Base-by-base conservation (phyloP, 441 rosid genomes). In the Jatropha multifida region DNA sequence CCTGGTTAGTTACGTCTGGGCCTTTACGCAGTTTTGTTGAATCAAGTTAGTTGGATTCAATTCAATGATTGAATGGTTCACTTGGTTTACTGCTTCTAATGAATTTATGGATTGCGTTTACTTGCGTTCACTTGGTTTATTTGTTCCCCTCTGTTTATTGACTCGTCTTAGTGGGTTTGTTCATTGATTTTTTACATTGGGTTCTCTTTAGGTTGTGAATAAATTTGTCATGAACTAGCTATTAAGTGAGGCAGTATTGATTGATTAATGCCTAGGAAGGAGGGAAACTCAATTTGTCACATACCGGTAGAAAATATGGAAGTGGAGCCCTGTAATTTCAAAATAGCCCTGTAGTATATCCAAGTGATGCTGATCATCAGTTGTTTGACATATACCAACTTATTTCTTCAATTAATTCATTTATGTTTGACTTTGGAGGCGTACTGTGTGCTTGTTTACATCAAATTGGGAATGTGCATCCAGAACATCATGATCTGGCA, bases 1-100 rank as follows among this genome's bases (percentile, higher is more conserved):
- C 23, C 82, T 95, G 94, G 99, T 95, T 79, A 80, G 97, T 88
- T 61, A 46, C 65, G 55, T 63, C 69, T 7, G n/a, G 23, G 46
- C 58, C 17, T 27, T 67, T 8, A 6, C 64, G 7, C 26, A 38
- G 14, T 20, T 68, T 37, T 37, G 7, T 4, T 55, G 5, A 20
- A 8, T 69, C 40, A 58, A 55, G 4, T 23, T 40, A 61, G 14
- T 2, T 15, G 26, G 20, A n/a, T 52, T 60, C 56, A 23, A 1
- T 60, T 44, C 17, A 15, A 49, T 52, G 46, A 11, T 65, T 69
- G 37, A 23, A 41, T 76, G 56, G n/a, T 65, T 10, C 37, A 12
- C 42, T 26, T 18, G 23, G 2, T 62, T 27, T 68, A 4, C 77
- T 17, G 5, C n/a, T 65, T 46, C 48, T 4, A 44, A 32, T 32